phyloP scores from a whole-genome alignment of 306 rosid species.

The Vigna unguiculata region DNA sequence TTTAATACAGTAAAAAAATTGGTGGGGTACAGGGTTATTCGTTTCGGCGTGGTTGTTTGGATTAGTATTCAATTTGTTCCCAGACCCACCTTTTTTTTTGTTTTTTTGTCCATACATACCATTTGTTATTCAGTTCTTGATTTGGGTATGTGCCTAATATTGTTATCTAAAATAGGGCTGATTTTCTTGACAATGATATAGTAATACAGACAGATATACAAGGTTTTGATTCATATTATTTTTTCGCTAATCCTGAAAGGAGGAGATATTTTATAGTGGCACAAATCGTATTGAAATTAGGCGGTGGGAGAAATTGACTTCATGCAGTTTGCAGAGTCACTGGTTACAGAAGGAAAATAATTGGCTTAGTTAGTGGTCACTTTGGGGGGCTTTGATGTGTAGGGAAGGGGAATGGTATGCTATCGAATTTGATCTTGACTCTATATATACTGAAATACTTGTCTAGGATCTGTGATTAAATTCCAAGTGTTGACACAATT shows the following conservation, averaged over 20 bases:
- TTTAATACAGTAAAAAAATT: neutral
- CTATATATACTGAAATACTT: neutral
- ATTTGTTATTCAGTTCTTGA: constrained; percentile 12
- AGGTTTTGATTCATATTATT: constrained; percentile 36
- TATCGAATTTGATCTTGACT: no score
- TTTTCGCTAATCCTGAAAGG: neutral
- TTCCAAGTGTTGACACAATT: constrained; percentile 25
- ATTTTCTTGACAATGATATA: constrained; percentile 10
- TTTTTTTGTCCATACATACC: neutral
- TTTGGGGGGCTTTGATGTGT: constrained; percentile 17
- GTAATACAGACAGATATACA: constrained; percentile 19
- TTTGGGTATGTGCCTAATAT: constrained; percentile 16
- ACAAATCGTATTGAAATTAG: constrained; percentile 8
- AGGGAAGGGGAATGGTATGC: neutral
- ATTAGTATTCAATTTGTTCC: constrained; percentile 26
- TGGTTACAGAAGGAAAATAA: constrained; percentile 18
- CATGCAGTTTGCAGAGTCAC: constrained; percentile 16
- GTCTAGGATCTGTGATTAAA: constrained; percentile 7
- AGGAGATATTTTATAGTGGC: neutral
- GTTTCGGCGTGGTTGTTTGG: constrained; percentile 27
- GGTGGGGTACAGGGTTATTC: neutral
- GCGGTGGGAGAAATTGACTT: constrained; percentile 23
- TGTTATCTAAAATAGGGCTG: constrained; percentile 1
- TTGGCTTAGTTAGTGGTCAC: constrained; percentile 17
- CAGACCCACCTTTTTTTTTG: neutral